These are phyloP conservation scores for Ramularia collo-cygni DNA, from an alignment of 2,329 filamentous ascomycete species.

Conservation along the genomic window DNA sequence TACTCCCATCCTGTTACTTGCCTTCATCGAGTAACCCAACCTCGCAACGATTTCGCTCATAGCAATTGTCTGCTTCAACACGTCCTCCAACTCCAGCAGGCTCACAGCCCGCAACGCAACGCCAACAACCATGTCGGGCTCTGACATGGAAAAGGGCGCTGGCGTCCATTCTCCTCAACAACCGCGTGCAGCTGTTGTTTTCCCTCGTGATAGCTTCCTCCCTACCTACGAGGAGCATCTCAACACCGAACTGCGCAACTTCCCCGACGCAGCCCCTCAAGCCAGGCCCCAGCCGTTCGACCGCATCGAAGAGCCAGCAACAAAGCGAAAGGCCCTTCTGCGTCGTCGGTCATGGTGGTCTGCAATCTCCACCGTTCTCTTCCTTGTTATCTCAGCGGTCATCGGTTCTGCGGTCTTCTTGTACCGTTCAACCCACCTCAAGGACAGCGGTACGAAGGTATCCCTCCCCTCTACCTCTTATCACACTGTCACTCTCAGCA, in stretches of 20 bases:
- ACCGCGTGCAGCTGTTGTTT: background rate
- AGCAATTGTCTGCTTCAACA: no score
- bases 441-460: background rate
- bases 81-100: no score
- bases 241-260: constrained; percentile 10
- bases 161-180: constrained; percentile 1
- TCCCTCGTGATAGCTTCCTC: constrained; percentile 2
- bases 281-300: constrained; percentile 1
- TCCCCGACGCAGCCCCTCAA: constrained; percentile 3
- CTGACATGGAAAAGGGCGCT: constrained; percentile 10
- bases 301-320: background rate
- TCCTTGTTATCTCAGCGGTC: constrained; percentile 1
- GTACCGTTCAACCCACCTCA: background rate
- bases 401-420: background rate
- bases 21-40: background rate
- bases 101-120: background rate
- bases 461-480: background rate
- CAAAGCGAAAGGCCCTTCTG: background rate
- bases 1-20: background rate
- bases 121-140: background rate
- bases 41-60: background rate
- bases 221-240: constrained; percentile 13
- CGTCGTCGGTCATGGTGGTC: constrained; percentile 1
- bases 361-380: background rate
- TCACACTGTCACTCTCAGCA: background rate